A percentile compares a stretch with the other conserved stretches of the same genome.
Evolutionary conservation across 2,329 filamentous ascomycete genomes (phyloP).

Genomic region (Fusarium anguioides): DNA sequence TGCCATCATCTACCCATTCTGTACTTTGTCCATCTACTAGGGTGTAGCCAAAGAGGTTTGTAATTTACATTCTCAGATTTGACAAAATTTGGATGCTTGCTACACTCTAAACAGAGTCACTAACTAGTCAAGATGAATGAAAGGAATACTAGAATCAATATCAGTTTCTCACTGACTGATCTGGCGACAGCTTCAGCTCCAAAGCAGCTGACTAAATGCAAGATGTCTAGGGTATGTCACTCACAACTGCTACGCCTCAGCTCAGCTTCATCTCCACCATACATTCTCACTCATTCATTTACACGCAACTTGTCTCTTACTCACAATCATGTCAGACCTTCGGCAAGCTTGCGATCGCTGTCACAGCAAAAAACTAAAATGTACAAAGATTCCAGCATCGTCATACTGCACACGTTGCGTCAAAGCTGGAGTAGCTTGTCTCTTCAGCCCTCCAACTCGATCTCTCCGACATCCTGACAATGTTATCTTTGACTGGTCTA

Average conservation of each 20-base stretch:
- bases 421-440: conserved; percentile 54
- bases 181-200: not conserved
- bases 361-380: conserved; percentile 60
- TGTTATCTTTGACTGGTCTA: conserved; percentile 38
- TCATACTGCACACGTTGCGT: conserved; percentile 55
- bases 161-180: no score
- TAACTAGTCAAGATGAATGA: no score
- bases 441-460: conserved; percentile 56
- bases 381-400: conserved; percentile 53
- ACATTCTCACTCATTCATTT: not conserved
- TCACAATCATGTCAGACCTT: conserved; percentile 37
- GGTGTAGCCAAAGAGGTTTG: no score
- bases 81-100: no score
- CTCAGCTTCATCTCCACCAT: not conserved
- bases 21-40: no score
- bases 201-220: not conserved
- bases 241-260: not conserved
- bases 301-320: not conserved
- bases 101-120: no score
- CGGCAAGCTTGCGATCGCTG: conserved; percentile 57
- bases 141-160: no score
- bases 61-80: no score
- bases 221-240: conserved; percentile 14
- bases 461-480: conserved; percentile 28
- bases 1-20: no score